Base-by-base conservation (phyloP, 306 rosid genomes). In the Heteromeles arbutifolia region DNA sequence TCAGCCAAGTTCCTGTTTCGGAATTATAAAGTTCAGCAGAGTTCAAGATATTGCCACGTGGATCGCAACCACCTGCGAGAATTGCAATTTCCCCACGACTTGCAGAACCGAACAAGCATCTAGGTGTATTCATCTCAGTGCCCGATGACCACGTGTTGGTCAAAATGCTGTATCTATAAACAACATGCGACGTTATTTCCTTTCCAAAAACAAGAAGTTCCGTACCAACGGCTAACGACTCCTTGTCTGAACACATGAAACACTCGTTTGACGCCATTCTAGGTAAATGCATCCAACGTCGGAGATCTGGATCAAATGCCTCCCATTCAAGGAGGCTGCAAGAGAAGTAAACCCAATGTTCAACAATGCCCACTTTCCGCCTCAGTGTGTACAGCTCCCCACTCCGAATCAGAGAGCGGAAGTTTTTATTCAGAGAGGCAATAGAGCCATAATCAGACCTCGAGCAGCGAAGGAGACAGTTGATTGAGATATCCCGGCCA, bases 291-390 rank as follows among this genome's bases (percentile, higher is more conserved):
- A 91, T 86, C 90, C 91, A 88, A 12, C 81, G 88, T 6, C 69
- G 48, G 2, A 72, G 43, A 67, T 50, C 76, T 11, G 98, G 97
- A 88, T 91, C 93, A 63, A 80, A 91, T 41, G 90, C 97, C 52
- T 85, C 86, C 98, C 98, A 93, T 53, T 85, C 85, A 26, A 77
- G 78, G 69, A 85, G 78, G 45, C 66, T 70, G 72, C 96, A 91
- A 15, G 98, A 91, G 76, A 93, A 89, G 84, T 93, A 93, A 77
- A 88, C 80, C 97, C 98, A 93, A 73, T 89, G 85, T 69, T 93
- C 98, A 3, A 80, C 67, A 15, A 89, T 69, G 3, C 88, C 96
- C 86, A 84, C 77, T 63, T 75, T 71, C 50, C 82, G 74, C 82
- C 98, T 85, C 8, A 86, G 61, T 41, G 41, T 76, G 69, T 91